Base-by-base conservation (phyloP, 1,284 basidiomycete genomes). In the Cryptococcus wingfieldii region DNA sequence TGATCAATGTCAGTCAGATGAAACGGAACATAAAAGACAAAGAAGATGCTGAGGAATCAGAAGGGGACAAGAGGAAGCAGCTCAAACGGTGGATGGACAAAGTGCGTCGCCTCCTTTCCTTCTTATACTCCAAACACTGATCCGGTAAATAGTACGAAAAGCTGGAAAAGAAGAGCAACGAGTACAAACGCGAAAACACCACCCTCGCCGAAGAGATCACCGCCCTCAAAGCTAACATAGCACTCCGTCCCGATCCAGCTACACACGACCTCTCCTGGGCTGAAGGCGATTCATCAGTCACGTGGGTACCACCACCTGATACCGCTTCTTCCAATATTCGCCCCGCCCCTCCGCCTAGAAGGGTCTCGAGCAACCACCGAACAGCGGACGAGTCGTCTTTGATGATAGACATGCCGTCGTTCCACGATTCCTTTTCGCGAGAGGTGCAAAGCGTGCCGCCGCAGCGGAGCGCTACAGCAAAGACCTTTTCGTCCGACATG, bases 361-460 rank as follows among this genome's bases (percentile, higher is more conserved):
- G 23, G 16, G 25, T 46, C 45, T 16, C 44, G 2, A 13, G 9
- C 19, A 46, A 23, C 14, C 13, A 34, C 31, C 31, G 31, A 6
- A 34, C 9, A 12, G 48, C 38, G 12, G 66, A 69, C 34, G 66
- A 70, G 2, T 68, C 68, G 1, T 68, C 68, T 6, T 61, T 71
- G 9, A 46, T 61, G 16, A 50, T 73, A n/a, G 66, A 66, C 25
- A 55, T 63, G 54, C 62, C 68, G 7, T 62, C 63, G 4, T 61
- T 58, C 47, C 5, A 34, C 44, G 62, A 63, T 27, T 54, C 58
- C 27, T 54, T 51, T 4, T 38, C 51, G 13, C 38, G 47, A 13
- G 45, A 56, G 19, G n/a, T 46, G 5, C 39, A 34, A 34, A 39
- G 51, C 18, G 43, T 49, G n/a, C 50, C 37, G 18, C 16, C 18